A percentile compares a stretch with the other conserved stretches of the same genome.
These are phyloP conservation scores for Cordyceps cateniannulata DNA, from an alignment of 2,329 filamentous ascomycete species.

Conservation along the genomic window DNA sequence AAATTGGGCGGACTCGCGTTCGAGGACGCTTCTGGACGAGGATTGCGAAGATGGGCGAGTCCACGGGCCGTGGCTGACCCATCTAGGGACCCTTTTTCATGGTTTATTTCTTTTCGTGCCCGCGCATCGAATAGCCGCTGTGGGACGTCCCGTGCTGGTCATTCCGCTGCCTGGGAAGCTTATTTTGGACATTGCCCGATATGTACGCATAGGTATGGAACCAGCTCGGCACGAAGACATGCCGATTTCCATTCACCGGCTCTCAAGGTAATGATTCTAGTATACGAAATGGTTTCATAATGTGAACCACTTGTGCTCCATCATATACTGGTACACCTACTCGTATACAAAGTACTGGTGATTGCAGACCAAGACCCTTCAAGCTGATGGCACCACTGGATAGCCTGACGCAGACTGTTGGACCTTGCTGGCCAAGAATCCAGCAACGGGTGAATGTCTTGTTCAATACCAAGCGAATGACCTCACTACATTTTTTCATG, in stretches of 20 bases:
- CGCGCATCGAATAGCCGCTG: conserved; percentile 8
- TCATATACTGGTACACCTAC: no score
- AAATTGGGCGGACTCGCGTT: no score
- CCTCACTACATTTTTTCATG: neutral
- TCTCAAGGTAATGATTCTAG: no score
- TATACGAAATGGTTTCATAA: no score
- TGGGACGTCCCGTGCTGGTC: conserved; percentile 8
- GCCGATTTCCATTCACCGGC: no score
- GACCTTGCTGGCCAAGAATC: neutral
- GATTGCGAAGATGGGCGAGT: neutral
- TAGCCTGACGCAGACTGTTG: neutral
- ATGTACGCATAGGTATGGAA: neutral
- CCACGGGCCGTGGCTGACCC: neutral
- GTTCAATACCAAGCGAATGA: neutral
- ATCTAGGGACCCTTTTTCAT: neutral
- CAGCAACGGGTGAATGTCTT: neutral
- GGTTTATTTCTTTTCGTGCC: neutral
- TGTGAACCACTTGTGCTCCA: no score
- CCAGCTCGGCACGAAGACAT: neutral
- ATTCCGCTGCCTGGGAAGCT: neutral
- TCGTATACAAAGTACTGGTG: no score
- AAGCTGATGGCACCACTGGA: neutral
- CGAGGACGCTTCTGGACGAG: neutral
- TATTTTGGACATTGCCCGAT: neutral
- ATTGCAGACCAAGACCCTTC: neutral